These are phyloP conservation scores for Colletotrichum tropicale DNA, from an alignment of 2,329 filamentous ascomycete species.

Conservation along the genomic window DNA sequence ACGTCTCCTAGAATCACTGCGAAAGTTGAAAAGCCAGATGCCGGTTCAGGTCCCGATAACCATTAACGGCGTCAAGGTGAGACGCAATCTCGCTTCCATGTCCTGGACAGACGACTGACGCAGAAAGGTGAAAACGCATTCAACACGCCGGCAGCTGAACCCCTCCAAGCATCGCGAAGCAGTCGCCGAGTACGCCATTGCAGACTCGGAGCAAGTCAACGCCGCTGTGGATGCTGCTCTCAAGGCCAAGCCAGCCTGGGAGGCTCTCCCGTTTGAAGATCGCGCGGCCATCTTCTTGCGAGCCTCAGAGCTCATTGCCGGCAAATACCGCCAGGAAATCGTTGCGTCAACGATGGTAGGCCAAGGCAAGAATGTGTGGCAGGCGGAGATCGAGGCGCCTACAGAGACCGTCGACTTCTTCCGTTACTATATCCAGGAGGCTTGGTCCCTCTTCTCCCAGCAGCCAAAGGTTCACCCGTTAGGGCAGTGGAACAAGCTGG, in stretches of 20 bases:
- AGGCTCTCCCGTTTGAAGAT: conserved; percentile 84
- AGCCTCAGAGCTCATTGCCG: conserved; percentile 87
- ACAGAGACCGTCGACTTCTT: conserved; percentile 93
- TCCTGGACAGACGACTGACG: neutral
- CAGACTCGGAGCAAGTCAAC: neutral
- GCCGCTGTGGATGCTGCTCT: neutral
- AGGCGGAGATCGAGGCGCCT: conserved; percentile 97
- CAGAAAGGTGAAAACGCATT: neutral
- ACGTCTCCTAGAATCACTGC: neutral
- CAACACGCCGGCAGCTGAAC: neutral
- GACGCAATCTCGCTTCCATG: neutral
- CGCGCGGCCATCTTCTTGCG: conserved; percentile 93
- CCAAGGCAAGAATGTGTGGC: conserved; percentile 98
- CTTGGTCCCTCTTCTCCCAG: conserved; percentile 85
- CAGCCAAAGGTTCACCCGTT: conserved; percentile 85
- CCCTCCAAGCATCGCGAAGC: neutral
- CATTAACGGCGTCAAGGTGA: neutral
- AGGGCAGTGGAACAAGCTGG: conserved; percentile 89
- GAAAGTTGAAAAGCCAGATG: neutral
- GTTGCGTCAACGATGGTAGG: conserved; percentile 96
- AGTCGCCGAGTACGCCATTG: neutral
- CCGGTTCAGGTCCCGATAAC: neutral
- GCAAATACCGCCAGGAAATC: conserved; percentile 94
- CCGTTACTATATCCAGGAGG: conserved; percentile 92
- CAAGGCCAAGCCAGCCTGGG: conserved; percentile 81